A percentile compares a stretch with the other conserved stretches of the same genome.
Evolutionary conservation across 768 basidiomycete species (phyloP).

Genomic region (Lactarius sp.): DNA sequence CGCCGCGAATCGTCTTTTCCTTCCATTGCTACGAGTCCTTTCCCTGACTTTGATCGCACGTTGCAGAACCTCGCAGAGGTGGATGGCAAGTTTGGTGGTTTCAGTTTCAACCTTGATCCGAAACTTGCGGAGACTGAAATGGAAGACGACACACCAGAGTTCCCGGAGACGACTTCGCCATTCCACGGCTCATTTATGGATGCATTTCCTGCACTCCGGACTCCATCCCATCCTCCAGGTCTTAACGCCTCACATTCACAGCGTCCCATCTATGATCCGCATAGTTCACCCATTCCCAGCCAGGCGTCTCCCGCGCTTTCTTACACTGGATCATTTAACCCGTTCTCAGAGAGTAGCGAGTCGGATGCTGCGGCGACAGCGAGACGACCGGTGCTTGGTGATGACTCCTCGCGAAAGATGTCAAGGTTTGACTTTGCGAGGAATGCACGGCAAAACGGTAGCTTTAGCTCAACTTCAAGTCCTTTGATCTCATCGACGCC

Average conservation of each 20-base stretch:
- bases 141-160: conserved; percentile 45
- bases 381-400: conserved; percentile 44
- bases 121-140: conserved; percentile 50
- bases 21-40: conserved; percentile 51
- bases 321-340: conserved; percentile 77
- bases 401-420: conserved; percentile 59
- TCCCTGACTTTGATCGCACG: conserved; percentile 87
- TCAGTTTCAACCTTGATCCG: conserved; percentile 85
- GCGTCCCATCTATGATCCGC: conserved; percentile 56
- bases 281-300: conserved; percentile 41
- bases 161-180: conserved; percentile 41
- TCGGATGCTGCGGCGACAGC: conserved; percentile 35
- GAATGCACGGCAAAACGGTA: conserved; percentile 34
- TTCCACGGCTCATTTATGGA: conserved; percentile 64
- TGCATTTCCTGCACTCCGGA: conserved; percentile 61
- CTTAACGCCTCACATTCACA: conserved; percentile 45
- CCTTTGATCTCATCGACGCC: conserved; percentile 55
- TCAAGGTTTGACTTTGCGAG: conserved; percentile 77
- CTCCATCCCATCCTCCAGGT: conserved; percentile 43
- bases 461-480: conserved; percentile 59
- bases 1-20: conserved; percentile 55
- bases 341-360: conserved; percentile 61
- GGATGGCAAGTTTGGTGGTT: conserved; percentile 59
- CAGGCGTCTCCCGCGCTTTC: conserved; percentile 44
- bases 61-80: conserved; percentile 64